Evolutionary conservation across 352 stramenopile species (phyloP).

Genomic region (Globisporangium echinulatum): DNA sequence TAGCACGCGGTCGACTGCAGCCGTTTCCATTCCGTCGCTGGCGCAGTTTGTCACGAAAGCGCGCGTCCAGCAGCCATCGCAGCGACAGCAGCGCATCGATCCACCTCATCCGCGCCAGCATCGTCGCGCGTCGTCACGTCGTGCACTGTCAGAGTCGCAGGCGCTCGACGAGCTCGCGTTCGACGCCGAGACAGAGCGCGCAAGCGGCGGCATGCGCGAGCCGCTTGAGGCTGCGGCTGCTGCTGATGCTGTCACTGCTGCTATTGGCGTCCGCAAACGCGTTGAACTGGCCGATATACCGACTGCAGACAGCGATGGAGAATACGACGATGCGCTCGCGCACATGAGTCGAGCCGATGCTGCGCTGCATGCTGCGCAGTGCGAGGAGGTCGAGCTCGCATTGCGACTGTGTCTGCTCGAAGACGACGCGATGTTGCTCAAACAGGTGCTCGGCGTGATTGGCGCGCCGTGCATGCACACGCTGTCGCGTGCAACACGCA

Average conservation of each 20-base stretch:
- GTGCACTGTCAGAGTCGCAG: background rate
- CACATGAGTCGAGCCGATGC: slow-evolving; percentile 34
- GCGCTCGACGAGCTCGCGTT: slow-evolving; percentile 1
- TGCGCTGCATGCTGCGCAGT: slow-evolving; percentile 27
- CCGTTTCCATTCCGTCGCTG: background rate
- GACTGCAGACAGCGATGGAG: background rate
- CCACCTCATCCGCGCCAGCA: too few species aligned
- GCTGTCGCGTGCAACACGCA: slow-evolving; percentile 28
- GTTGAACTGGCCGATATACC: too few species aligned
- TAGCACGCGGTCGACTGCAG: too few species aligned
- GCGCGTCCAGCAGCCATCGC: slow-evolving; percentile 6
- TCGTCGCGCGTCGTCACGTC: too few species aligned
- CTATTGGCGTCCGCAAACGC: too few species aligned
- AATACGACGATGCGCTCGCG: slow-evolving; percentile 5
- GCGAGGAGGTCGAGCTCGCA: slow-evolving; percentile 40
- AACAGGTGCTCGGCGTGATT: slow-evolving; percentile 26
- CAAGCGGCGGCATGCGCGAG: background rate
- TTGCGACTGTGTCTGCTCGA: slow-evolving; percentile 50
- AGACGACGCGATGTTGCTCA: slow-evolving; percentile 37
- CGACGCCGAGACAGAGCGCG: background rate
- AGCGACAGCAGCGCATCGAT: background rate
- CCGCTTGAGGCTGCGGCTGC: too few species aligned
- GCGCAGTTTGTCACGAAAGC: slow-evolving; percentile 26
- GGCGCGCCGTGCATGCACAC: slow-evolving; percentile 22
- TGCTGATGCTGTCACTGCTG: too few species aligned